Base-by-base conservation (phyloP, 768 basidiomycete genomes). In the Pisolithus tinctorius region DNA sequence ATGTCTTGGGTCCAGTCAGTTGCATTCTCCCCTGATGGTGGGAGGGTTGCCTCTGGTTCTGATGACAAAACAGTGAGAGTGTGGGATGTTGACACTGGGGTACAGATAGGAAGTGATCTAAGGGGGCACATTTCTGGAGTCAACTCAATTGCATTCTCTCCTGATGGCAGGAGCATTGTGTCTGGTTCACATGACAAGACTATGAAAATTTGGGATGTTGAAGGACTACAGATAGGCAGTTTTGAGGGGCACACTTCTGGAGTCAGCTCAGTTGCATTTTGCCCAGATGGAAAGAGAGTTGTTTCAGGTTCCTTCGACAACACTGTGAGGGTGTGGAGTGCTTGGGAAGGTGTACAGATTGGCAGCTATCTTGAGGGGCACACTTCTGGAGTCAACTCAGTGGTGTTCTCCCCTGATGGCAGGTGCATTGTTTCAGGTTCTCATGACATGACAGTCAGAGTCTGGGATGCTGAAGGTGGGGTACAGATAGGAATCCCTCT, bases 381-480 rank as follows among this genome's bases (percentile, higher is more conserved):
- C 20, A 20, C 20, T 20, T 20, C 20, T 20, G 20, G 20, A 20
- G 20, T 20, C 20, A 20, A 20, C 20, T 20, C 20, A 20, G 20
- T 20, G 14, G 55, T 45, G 20, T 53, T 55, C 55, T 49, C 54
- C 23, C 57, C 54, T 17, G 55, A 55, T 45, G 51, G 55, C 4
- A 43, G n/a, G 13, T 47, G 45, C 6, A 55, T 58, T 17, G 47
- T 41, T 1, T 58, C 53, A 23, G 53, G 58, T 14, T 54, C 47
- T 25, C 0, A 4, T 9, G 47, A 58, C 36, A 11, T 26, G 13
- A 58, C 42, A 0, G 29, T 58, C 16, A 25, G 49, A n/a, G 8
- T 63, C 13, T 63, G 61, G 61, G 47, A 56, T 42, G 42, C 55
- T 14, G 6, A 40, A 14, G n/a, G 7, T 40, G 39, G 39, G 13